phyloP scores from a whole-genome alignment of 2,329 filamentous ascomycete species.

The Elsinoe ampelina region DNA sequence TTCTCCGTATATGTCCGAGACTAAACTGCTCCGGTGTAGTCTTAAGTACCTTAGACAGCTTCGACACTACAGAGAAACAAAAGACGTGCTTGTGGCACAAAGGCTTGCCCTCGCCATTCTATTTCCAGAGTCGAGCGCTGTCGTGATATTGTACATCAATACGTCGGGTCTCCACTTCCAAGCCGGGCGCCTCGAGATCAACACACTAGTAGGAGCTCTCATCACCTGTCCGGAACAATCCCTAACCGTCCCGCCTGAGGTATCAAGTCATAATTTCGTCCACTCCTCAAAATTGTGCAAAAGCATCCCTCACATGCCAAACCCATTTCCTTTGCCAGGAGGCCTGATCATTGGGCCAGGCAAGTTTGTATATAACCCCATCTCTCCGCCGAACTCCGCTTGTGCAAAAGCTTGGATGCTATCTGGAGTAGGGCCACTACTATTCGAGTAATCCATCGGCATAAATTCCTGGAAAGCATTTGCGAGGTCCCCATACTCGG shows the following conservation, averaged over 20 bases:
- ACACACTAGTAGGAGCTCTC: background rate
- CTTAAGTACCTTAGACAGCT: background rate
- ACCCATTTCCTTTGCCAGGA: background rate
- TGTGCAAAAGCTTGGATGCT: background rate
- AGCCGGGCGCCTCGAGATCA: background rate
- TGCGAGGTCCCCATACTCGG: background rate
- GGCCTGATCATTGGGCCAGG: background rate
- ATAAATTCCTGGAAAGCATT: background rate
- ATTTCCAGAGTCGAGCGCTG: too few relatives aligned
- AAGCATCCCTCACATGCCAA: background rate
- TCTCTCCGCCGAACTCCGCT: background rate
- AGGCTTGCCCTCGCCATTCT: background rate
- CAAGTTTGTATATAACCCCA: conserved; percentile 1
- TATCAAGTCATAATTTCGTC: background rate
- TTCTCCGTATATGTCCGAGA: too few relatives aligned
- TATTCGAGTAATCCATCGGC: background rate
- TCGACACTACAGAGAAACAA: background rate
- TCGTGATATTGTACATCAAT: background rate
- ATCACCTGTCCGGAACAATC: background rate
- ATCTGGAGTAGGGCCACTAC: background rate
- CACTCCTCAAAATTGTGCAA: background rate
- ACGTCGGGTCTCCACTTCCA: background rate
- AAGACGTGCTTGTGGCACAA: background rate
- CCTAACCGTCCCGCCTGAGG: background rate
- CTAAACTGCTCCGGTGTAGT: background rate